Conservation (phyloP, 345 rosid species). For the Alliaria petiolata region DNA sequence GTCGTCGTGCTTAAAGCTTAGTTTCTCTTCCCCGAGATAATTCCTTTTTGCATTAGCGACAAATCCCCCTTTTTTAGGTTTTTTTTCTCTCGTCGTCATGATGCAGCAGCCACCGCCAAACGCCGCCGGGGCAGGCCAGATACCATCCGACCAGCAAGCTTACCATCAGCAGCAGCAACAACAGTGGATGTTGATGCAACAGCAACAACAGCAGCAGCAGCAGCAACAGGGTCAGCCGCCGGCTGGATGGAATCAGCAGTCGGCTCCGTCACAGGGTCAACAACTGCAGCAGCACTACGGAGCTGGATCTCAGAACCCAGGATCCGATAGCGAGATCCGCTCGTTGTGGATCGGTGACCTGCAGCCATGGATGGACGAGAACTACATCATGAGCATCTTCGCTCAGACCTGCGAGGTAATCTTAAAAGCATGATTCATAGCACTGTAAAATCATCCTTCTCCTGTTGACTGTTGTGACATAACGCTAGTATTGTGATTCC, state of each 20-base stretch:
- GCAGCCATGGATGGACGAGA: conserved; percentile 96
- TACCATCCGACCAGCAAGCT: conserved; percentile 38
- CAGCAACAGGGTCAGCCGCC: conserved; percentile 52
- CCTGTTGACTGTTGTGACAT: too few relatives aligned
- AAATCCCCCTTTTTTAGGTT: conserved; percentile 19
- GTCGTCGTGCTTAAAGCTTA: neutral
- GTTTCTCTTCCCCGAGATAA: neutral
- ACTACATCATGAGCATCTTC: conserved; percentile 58
- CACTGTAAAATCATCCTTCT: neutral
- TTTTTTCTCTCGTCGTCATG: conserved; percentile 23
- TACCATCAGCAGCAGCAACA: conserved; percentile 44
- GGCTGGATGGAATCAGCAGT: conserved; percentile 67
- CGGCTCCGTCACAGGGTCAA: conserved; percentile 59
- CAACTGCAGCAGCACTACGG: conserved; percentile 31
- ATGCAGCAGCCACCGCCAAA: conserved; percentile 77
- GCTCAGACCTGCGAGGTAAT: conserved; percentile 65
- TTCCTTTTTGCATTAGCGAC: neutral
- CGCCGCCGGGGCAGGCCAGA: conserved; percentile 36
- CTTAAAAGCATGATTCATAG: neutral
- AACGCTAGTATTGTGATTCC: neutral
- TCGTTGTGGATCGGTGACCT: conserved; percentile 93
- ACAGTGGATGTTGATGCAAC: conserved; percentile 65
- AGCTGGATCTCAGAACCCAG: conserved; percentile 33
- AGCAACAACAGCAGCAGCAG: conserved; percentile 40
- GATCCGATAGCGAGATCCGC: conserved; percentile 45